Conservation (phyloP, 306 rosid genomes). For the Prunus dulcis region DNA sequence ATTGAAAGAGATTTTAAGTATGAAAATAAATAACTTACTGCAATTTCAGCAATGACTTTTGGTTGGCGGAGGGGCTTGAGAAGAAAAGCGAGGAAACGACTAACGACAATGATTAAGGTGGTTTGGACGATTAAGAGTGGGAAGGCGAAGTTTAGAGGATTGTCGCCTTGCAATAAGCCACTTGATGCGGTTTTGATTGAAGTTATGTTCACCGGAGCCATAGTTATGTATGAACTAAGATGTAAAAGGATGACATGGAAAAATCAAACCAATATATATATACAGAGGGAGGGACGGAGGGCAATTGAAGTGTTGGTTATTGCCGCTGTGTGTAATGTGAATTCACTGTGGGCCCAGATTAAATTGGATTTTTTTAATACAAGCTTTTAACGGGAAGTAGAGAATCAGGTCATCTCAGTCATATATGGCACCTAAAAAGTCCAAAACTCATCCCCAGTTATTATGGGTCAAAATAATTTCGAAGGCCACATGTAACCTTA, state of each 20-base stretch:
- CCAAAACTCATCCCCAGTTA: no score
- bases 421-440: no score
- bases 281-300: background rate
- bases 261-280: background rate
- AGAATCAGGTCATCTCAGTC: no score
- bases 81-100: slow-evolving; percentile 60
- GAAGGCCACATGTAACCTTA: no score
- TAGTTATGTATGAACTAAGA: background rate
- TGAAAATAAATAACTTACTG: slow-evolving; percentile 26
- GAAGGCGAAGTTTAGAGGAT: slow-evolving; percentile 69
- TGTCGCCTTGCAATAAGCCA: slow-evolving; percentile 86
- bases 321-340: no score
- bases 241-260: background rate
- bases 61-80: slow-evolving; percentile 90
- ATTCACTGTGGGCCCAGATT: no score
- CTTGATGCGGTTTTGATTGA: slow-evolving; percentile 61
- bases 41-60: slow-evolving; percentile 79
- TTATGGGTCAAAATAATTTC: no score
- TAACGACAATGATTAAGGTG: slow-evolving; percentile 41
- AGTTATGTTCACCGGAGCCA: slow-evolving; percentile 45
- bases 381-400: no score
- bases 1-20: background rate
- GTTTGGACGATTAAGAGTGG: slow-evolving; percentile 71
- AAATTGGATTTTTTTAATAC: no score
- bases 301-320: background rate